Evolutionary conservation across 2,329 filamentous ascomycete species (phyloP).

Genomic region (Juglanconis sp.): DNA sequence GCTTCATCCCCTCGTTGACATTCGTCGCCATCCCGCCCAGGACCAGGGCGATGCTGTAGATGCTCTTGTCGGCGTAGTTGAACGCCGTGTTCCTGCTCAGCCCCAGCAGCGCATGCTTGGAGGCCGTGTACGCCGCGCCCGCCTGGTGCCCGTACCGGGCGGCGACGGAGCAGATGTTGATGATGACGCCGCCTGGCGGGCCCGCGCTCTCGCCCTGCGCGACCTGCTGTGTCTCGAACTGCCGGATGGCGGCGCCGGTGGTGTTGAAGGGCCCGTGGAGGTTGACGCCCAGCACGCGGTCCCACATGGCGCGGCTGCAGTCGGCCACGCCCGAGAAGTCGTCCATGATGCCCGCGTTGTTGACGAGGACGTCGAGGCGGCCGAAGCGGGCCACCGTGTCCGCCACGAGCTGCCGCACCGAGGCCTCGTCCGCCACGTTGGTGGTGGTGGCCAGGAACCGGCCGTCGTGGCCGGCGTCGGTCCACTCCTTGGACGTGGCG

Average conservation of each 20-base stretch:
- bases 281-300: conserved; percentile 38
- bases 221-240: conserved; percentile 28
- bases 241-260: conserved; percentile 41
- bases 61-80: conserved; percentile 52
- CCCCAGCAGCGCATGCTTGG: conserved; percentile 39
- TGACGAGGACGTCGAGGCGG: conserved; percentile 40
- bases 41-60: conserved; percentile 49
- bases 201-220: conserved; percentile 9
- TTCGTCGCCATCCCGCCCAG: conserved; percentile 55
- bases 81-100: conserved; percentile 54
- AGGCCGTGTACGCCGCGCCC: conserved; percentile 43
- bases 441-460: conserved; percentile 25
- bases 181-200: conserved; percentile 34
- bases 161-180: conserved; percentile 39
- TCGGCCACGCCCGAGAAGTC: conserved; percentile 36
- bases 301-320: conserved; percentile 36
- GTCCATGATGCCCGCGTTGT: conserved; percentile 43
- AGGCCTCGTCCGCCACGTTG: conserved; percentile 30
- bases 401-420: conserved; percentile 28
- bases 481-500: conserved; percentile 24
- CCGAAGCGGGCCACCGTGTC: conserved; percentile 29
- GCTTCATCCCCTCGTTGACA: conserved; percentile 42
- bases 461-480: conserved; percentile 19
- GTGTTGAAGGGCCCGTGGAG: conserved; percentile 41
- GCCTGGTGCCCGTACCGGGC: conserved; percentile 34